These are phyloP conservation scores for Hibiscus syriacus DNA, from an alignment of 345 rosid species.

Conservation along the genomic window DNA sequence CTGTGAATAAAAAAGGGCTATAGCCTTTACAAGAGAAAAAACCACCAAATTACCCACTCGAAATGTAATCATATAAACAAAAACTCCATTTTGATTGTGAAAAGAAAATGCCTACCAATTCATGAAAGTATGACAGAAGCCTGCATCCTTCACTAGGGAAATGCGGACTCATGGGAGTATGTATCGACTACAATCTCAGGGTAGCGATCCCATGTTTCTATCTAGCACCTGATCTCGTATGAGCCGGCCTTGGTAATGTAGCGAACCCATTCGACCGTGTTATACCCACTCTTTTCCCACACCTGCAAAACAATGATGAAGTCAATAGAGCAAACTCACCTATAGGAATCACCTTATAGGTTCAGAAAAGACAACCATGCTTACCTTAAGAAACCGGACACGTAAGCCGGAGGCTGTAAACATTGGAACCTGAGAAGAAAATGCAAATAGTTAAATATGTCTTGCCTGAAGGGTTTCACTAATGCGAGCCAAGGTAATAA, in stretches of 20 bases:
- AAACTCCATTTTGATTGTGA: neutral
- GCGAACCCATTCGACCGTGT: slow-evolving; percentile 98
- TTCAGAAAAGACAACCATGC: slow-evolving; percentile 4
- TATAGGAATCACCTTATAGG: neutral
- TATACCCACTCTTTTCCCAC: slow-evolving; percentile 99
- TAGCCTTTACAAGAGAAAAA: slow-evolving; percentile 21
- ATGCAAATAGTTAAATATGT: neutral
- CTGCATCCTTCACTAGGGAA: neutral
- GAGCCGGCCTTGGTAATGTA: slow-evolving; percentile 97
- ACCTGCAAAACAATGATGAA: slow-evolving; percentile 41
- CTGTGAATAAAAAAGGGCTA: slow-evolving; percentile 3
- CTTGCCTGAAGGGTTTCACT: neutral
- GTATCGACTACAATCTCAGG: neutral
- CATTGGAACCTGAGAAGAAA: slow-evolving; percentile 79
- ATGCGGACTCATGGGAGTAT: neutral
- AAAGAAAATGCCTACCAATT: slow-evolving; percentile 8
- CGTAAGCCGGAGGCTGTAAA: slow-evolving; percentile 98
- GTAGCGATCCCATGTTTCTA: slow-evolving; percentile 10
- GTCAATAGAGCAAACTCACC: neutral
- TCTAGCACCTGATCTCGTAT: slow-evolving; percentile 95
- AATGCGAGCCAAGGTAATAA: too few species aligned
- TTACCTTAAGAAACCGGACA: slow-evolving; percentile 94
- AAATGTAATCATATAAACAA: slow-evolving; percentile 21
- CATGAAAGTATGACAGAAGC: slow-evolving; percentile 11
- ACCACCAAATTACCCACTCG: slow-evolving; percentile 7